Percentiles rank a stretch among this genome's conserved stretches.
These are phyloP conservation scores for Sporodiniella umbellata DNA, from an alignment of 371 early-diverging fungal genomes.

Conservation along the genomic window DNA sequence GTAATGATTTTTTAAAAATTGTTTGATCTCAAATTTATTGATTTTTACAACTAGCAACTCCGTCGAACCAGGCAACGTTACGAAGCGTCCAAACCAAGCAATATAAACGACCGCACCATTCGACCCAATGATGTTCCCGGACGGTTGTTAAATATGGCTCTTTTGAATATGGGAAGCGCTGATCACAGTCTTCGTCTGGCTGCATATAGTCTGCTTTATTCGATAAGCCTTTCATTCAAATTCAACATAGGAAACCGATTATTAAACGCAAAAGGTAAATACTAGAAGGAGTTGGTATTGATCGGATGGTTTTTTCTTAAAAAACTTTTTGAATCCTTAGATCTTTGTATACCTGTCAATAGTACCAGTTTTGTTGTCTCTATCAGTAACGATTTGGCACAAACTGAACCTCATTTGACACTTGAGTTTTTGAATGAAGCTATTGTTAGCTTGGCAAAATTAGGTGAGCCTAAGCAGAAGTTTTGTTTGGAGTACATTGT, in stretches of 20 bases:
- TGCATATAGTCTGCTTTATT: slow-evolving; percentile 84
- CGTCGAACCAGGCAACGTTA: slow-evolving; percentile 70
- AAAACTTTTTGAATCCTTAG: too few species aligned
- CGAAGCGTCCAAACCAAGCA: slow-evolving; percentile 61
- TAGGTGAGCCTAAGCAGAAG: slow-evolving; percentile 67
- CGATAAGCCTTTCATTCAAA: slow-evolving; percentile 73
- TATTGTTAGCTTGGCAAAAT: slow-evolving; percentile 76
- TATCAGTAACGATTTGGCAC: slow-evolving; percentile 79
- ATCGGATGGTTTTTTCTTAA: too few species aligned
- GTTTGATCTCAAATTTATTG: slow-evolving; percentile 9
- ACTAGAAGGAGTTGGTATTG: background rate
- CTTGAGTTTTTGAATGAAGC: slow-evolving; percentile 87
- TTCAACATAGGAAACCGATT: slow-evolving; percentile 83
- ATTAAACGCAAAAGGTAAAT: slow-evolving; percentile 68
- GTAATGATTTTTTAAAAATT: background rate
- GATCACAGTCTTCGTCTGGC: slow-evolving; percentile 76
- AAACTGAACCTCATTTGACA: slow-evolving; percentile 76
- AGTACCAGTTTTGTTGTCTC: slow-evolving; percentile 77
- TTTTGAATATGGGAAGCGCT: slow-evolving; percentile 81
- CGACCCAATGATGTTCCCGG: slow-evolving; percentile 90
- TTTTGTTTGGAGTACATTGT: slow-evolving; percentile 86
- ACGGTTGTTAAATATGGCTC: slow-evolving; percentile 86
- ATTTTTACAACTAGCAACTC: slow-evolving; percentile 36
- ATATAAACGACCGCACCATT: slow-evolving; percentile 67
- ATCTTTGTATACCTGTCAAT: slow-evolving; percentile 87